Percentiles rank a stretch among this genome's conserved stretches.
Evolutionary conservation across 257 asterid species (phyloP).

Genomic region (Jasminum sambac): DNA sequence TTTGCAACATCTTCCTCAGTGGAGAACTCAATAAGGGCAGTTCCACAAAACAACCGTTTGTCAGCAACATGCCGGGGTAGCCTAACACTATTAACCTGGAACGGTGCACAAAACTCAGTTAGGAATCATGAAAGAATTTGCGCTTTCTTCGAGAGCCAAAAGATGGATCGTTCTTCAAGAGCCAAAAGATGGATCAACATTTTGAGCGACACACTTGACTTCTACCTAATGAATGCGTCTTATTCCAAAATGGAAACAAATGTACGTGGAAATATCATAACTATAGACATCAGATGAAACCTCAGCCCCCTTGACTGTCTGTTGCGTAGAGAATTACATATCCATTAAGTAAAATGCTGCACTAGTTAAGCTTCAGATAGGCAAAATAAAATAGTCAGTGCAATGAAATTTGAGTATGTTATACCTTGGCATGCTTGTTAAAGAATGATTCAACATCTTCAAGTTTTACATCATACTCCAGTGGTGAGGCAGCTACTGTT

Average conservation of each 20-base stretch:
- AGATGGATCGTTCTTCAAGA: background rate
- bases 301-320: background rate
- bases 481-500: conserved; percentile 87
- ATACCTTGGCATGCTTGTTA: conserved; percentile 66
- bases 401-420: background rate
- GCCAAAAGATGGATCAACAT: background rate
- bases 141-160: background rate
- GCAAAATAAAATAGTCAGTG: background rate
- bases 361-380: conserved; percentile 10
- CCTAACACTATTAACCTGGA: conserved; percentile 96
- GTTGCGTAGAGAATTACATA: background rate
- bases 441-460: conserved; percentile 84
- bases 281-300: background rate
- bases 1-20: conserved; percentile 75
- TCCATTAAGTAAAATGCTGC: background rate
- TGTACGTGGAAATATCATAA: background rate
- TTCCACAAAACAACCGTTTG: conserved; percentile 76
- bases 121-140: conserved; percentile 1
- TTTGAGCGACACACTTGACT: background rate
- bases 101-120: conserved; percentile 7
- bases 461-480: conserved; percentile 71
- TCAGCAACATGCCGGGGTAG: conserved; percentile 94
- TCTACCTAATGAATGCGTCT: background rate
- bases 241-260: background rate
- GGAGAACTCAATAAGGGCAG: conserved; percentile 88